Evolutionary conservation across 2,329 filamentous ascomycete species (phyloP), one percentile per base, ranked within the genome.

Genomic region (Coniochaeta ligniaria): DNA sequence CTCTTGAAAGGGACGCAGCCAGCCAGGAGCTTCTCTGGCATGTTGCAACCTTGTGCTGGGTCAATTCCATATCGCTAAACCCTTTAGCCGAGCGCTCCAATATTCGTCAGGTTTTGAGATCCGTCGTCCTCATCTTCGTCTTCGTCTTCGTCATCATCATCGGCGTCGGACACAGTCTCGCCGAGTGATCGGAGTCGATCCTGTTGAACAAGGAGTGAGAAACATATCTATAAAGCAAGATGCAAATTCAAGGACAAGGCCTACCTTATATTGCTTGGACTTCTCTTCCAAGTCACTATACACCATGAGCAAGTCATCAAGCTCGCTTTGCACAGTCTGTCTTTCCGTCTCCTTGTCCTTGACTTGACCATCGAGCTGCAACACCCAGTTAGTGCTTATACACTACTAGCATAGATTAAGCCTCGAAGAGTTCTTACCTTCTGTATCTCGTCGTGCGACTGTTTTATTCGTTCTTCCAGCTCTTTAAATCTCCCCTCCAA

Each of bases 261-360:
- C 65, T 74, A 89, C 88, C 81, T 91, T 94, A 70, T 94, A 92
- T 66, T 84, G 85, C 47, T 82, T 80, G 57, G 86, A 79, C 75
- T 93, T 94, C 59, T 91, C 89, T 73, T 95, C 91, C 20, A 92
- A 70, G 69, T 95, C 91, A 16, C 85, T 86, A 73, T 93, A 91
- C 6, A 95, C 87, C 76, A 94, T 89, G 38, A 95, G 76, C 59
- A 94, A 78, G 71, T 95, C 91, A 66, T 95, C 91, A 54, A 94
- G 78, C 72, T 95, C 91, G 2, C 83, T 80, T 70, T 94, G 90
- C 6, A 82, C 81, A 1, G 82, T 75, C 63, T 85, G 80, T 60
- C 83, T 85, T 61, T 88, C 85, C 62, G 85, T 81, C 65, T 87
- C 84, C 63, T 83, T 87, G 64, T 82, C 75, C 54, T 73, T 69